These are phyloP conservation scores for Kappamyces sp. DNA, from an alignment of 192 early-diverging fungal species.

Conservation along the genomic window DNA sequence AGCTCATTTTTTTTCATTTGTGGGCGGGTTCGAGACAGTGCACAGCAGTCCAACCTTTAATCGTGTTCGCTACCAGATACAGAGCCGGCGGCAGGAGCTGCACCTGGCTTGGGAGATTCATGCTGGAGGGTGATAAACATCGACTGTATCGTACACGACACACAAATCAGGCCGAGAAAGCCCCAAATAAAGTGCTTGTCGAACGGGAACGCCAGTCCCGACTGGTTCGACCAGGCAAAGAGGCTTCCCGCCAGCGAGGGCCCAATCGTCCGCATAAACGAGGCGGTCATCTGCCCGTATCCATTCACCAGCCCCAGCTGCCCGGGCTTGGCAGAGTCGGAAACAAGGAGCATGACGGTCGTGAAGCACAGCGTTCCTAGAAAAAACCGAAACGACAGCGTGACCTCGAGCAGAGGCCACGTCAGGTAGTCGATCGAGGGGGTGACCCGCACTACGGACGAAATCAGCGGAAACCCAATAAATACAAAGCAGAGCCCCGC, in stretches of 20 bases:
- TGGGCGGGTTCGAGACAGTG: too few relatives aligned
- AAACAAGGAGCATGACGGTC: conserved; percentile 9
- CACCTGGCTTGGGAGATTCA: too few relatives aligned
- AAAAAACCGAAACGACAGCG: background rate
- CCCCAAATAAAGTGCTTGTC: conserved; percentile 16
- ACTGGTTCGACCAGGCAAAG: conserved; percentile 19
- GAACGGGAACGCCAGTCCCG: conserved; percentile 21
- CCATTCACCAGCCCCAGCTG: conserved; percentile 27
- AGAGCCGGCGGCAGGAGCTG: too few relatives aligned
- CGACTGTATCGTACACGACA: background rate
- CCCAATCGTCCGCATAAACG: conserved; percentile 24
- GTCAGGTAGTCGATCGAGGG: conserved; percentile 4
- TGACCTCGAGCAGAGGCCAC: conserved; percentile 6
- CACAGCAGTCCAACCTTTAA: too few relatives aligned
- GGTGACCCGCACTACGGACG: background rate
- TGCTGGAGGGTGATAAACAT: too few relatives aligned
- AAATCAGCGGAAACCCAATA: background rate
- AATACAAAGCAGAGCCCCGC: conserved; percentile 13
- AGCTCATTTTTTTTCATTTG: too few relatives aligned
- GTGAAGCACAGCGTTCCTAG: conserved; percentile 8
- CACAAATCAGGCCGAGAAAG: background rate
- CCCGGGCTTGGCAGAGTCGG: background rate
- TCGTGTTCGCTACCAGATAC: too few relatives aligned
- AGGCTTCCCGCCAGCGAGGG: conserved; percentile 26
- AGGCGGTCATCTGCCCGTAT: conserved; percentile 22